These are phyloP conservation scores for Cladosporium sphaerospermum DNA, from an alignment of 2,329 filamentous ascomycete species.

Conservation along the genomic window DNA sequence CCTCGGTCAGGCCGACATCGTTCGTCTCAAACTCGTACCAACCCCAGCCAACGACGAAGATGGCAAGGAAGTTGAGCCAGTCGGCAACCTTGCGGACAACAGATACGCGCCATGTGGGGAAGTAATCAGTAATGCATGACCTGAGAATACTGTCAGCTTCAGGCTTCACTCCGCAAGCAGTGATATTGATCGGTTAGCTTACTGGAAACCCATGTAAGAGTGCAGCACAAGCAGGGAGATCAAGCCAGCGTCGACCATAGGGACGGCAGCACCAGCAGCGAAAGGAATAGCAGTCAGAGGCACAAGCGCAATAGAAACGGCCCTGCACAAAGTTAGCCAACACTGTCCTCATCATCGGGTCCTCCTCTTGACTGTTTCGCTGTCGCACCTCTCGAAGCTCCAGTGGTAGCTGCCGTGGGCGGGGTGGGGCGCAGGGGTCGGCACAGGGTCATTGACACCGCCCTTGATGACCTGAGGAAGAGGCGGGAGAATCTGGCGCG, in stretches of 20 bases:
- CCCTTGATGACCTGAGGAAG: slow-evolving; percentile 53
- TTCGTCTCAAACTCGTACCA: slow-evolving; percentile 99
- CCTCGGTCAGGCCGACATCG: slow-evolving; percentile 89
- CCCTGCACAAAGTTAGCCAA: slow-evolving; percentile 6
- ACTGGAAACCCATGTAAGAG: slow-evolving; percentile 93
- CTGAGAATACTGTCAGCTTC: slow-evolving; percentile 30
- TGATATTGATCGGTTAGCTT: slow-evolving; percentile 27
- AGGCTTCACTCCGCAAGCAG: not conserved
- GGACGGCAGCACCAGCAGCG: slow-evolving; percentile 85
- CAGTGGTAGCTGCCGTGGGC: slow-evolving; percentile 96
- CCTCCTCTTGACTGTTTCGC: slow-evolving; percentile 3
- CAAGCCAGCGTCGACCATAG: slow-evolving; percentile 76
- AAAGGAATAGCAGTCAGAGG: slow-evolving; percentile 88
- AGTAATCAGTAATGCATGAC: slow-evolving; percentile 80
- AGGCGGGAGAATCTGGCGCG: slow-evolving; percentile 70
- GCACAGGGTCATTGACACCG: slow-evolving; percentile 78
- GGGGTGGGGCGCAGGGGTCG: slow-evolving; percentile 64
- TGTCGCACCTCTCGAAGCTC: slow-evolving; percentile 71
- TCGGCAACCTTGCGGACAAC: slow-evolving; percentile 58
- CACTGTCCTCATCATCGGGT: not conserved
- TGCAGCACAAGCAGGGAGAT: slow-evolving; percentile 80
- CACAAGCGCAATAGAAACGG: slow-evolving; percentile 69
- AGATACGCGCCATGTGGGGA: slow-evolving; percentile 67
- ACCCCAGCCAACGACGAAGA: slow-evolving; percentile 74
- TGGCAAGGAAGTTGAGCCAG: slow-evolving; percentile 74